Evolutionary conservation across 768 basidiomycete species (phyloP).

Genomic region (Serpula lacrymans): DNA sequence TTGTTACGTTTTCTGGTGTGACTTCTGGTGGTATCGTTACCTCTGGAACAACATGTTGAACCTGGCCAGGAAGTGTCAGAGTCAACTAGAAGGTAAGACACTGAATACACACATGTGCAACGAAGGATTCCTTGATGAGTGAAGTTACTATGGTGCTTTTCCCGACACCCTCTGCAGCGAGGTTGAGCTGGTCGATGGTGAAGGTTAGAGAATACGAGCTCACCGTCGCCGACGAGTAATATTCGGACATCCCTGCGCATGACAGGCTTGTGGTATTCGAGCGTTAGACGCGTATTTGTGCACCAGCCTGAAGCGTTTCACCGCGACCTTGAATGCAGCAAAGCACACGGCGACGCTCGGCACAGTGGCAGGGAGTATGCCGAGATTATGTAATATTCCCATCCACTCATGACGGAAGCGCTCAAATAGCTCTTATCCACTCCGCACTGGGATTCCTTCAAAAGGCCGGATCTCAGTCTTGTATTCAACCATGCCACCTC

Average conservation of each 20-base stretch:
- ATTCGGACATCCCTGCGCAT: slow-evolving; percentile 95
- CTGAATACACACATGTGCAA: slow-evolving; percentile 65
- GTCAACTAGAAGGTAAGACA: not conserved
- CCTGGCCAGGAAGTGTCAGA: slow-evolving; percentile 43
- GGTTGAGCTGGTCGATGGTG: slow-evolving; percentile 2
- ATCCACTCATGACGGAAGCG: too few relatives aligned
- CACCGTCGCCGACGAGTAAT: slow-evolving; percentile 91
- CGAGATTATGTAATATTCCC: too few relatives aligned
- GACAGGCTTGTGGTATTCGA: slow-evolving; percentile 12
- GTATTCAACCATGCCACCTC: too few relatives aligned
- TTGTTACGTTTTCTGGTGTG: slow-evolving; percentile 96
- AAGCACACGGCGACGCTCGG: too few relatives aligned
- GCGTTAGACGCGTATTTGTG: slow-evolving; percentile 5
- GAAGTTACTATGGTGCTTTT: slow-evolving; percentile 98
- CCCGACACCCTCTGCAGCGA: slow-evolving; percentile 81
- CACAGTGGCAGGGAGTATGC: too few relatives aligned
- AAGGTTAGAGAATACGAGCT: slow-evolving; percentile 24
- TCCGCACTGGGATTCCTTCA: too few relatives aligned
- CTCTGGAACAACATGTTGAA: slow-evolving; percentile 93
- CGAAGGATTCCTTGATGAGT: slow-evolving; percentile 93
- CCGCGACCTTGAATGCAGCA: too few relatives aligned
- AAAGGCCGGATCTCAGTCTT: too few relatives aligned
- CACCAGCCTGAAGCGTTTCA: too few relatives aligned
- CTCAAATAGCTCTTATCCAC: too few relatives aligned
- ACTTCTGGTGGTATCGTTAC: slow-evolving; percentile 98